phyloP scores from a whole-genome alignment of 129 eudicot genomes.

The Tagetes erecta region DNA sequence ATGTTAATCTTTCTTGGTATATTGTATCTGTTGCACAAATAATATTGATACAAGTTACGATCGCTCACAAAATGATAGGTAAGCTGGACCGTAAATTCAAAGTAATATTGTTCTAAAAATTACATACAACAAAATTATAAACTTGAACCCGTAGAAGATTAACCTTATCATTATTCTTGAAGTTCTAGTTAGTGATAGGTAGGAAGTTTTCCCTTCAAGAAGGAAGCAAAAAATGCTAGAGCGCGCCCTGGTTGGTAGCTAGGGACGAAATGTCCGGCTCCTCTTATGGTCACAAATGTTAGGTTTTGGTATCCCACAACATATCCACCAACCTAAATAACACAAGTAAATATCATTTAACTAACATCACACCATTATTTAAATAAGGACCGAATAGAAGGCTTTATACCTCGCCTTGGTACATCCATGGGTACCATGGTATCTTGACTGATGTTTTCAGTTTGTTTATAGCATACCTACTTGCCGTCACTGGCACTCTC shows the following conservation, averaged over 20 bases:
- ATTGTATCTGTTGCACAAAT: background rate
- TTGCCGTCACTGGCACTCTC: background rate
- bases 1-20: background rate
- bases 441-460: background rate
- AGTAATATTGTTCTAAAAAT: background rate
- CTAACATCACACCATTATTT: background rate
- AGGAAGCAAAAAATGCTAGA: conserved; percentile 33
- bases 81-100: background rate
- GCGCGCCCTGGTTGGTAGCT: conserved; percentile 50
- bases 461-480: background rate
- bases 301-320: conserved; percentile 12
- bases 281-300: conserved; percentile 19
- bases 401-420: background rate
- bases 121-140: background rate
- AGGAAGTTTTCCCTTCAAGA: conserved; percentile 47
- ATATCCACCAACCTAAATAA: conserved; percentile 25
- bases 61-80: background rate
- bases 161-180: background rate
- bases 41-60: background rate
- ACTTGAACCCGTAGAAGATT: background rate
- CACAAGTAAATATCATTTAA: background rate
- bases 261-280: conserved; percentile 43
- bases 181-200: background rate
- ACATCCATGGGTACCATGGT: conserved; percentile 10
- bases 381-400: background rate